A percentile compares a stretch with the other conserved stretches of the same genome.
phyloP scores from a whole-genome alignment of 257 asterid genomes.

The Ligustrum vulgare region DNA sequence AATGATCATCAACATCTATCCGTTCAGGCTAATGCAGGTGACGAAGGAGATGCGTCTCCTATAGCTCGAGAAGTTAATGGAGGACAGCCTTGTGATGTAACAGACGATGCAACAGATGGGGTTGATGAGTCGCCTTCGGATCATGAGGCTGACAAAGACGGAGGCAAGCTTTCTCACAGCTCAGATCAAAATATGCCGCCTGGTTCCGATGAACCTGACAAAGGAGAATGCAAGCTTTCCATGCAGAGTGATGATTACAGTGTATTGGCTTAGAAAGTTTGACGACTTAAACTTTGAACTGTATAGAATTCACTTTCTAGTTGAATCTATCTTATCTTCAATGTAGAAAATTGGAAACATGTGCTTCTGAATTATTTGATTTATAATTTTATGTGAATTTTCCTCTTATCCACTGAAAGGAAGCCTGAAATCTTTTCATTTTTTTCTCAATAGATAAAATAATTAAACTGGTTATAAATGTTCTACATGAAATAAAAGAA shows the following conservation, averaged over 20 bases:
- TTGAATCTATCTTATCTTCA: neutral
- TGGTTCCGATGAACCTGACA: conserved; percentile 25
- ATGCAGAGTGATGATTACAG: conserved; percentile 23
- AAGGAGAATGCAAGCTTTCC: too few species aligned
- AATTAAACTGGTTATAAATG: too few species aligned
- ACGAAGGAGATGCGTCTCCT: conserved; percentile 22
- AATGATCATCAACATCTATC: conserved; percentile 35
- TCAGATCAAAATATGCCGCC: conserved; percentile 36
- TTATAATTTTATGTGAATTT: neutral
- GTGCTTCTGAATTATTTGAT: neutral
- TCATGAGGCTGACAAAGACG: conserved; percentile 47
- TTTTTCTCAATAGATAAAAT: too few species aligned
- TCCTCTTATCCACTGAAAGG: too few species aligned
- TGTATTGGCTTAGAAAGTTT: conserved; percentile 35
- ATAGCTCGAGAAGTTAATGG: conserved; percentile 38
- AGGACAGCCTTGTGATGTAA: conserved; percentile 29
- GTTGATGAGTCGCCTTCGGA: conserved; percentile 37
- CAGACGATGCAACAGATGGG: conserved; percentile 18
- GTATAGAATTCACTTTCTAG: conserved; percentile 1
- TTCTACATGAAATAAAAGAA: too few species aligned
- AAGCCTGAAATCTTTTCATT: too few species aligned
- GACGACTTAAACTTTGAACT: neutral
- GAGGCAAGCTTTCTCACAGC: conserved; percentile 48
- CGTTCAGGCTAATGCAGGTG: conserved; percentile 29
- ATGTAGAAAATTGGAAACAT: neutral